Evolutionary conservation across 208 protist genomes (phyloP), one percentile per base, ranked within the genome.

Genomic region (Leptomonas seymouri): DNA sequence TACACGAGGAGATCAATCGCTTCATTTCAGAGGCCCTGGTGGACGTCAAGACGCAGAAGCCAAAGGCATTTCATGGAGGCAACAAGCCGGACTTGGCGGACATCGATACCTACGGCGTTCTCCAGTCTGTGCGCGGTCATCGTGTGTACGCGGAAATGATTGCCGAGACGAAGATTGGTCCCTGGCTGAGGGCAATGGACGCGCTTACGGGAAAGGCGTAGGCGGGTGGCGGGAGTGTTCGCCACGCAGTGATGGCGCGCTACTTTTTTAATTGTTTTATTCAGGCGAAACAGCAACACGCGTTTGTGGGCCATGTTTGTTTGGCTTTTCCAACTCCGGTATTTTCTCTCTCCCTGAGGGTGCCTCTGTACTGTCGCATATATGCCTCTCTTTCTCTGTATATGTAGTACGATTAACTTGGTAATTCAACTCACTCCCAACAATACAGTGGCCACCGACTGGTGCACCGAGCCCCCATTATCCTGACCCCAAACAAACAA

Each of bases 31-130:
- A 94, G 64, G 91, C 80, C 1, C 76, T 94, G 20, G 56, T 84
- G 8, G 82, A 90, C 67, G 70, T 79, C 21, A 86, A 85, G 70
- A 72, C 74, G 20, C 81, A 86, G 49, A 86, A 87, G 75, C 68
- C 78, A 4, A 69, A 71, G 28, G 23, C 65, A 18, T 97, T 97
- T 60, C 88, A 97, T 73, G 93, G 93, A 21, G 93, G 93, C 61
- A 84, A 61, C 30, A 90, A 80, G 58, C 93, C 93, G 20, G 90
- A 96, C 74, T 67, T 94, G 62, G 93, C 79, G 0, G 93, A 97
- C 69, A n/a, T 95, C 21, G 93, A 97, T 53, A 84, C 81, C n/a
- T 95, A 93, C 71, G 93, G 93, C 64, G 90, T 97, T 18, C 80
- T 97, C 20, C 90, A 97, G 65, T 84, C 89, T 8, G 82, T 97